Evolutionary conservation across 2,329 filamentous ascomycete genomes (phyloP), one percentile per base, ranked within the genome.

Genomic region (Colletotrichum gigasporum): DNA sequence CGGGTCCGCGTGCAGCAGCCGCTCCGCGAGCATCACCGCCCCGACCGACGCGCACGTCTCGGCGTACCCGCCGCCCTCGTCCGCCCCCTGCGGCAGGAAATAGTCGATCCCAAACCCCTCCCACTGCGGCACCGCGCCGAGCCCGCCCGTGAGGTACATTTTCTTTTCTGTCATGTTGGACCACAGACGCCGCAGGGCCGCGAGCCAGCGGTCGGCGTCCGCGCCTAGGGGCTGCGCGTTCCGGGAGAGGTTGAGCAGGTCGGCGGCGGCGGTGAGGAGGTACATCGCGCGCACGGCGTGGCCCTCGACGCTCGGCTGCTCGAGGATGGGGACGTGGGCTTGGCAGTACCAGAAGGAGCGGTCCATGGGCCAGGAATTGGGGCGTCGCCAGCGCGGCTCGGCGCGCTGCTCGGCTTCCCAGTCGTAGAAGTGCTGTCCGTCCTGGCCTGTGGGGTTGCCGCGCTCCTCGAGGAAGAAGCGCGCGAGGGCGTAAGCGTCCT

Each of bases 251-350:
- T 77, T 79, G 1, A 84, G 70, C 4, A 89, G 72, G 69, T 90
- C 87, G 1, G 87, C 83, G 0, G 84, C 84, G 0, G 83, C 86
- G 3, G 84, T 87, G 6, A 88, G 77, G 2, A 90, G 79, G 69
- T 90, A 90, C 79, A 88, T 83, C 0, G 84, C 86, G 28, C 87
- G 78, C 3, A 90, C 87, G 1, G 84, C 80, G 66, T 90, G 87
- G 0, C 87, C 87, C 67, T 89, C 83, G 44, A 89, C 79, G 0
- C 80, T 81, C 30, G 78, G 64, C 70, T 89, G 86, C 50, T 87
- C 77, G 1, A 80, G 68, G 18, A 89, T 83, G 0, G 86, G 86
- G 26, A 72, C 69, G 68, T 89, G 85, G 0, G 86, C 83, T 71
- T 89, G 85, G 57, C 83, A 81, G 68, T 89, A 88, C 82, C 82